Evolutionary conservation across 495 filamentous ascomycete species (phyloP).

Genomic region (Hyaloscypha bicolor): DNA sequence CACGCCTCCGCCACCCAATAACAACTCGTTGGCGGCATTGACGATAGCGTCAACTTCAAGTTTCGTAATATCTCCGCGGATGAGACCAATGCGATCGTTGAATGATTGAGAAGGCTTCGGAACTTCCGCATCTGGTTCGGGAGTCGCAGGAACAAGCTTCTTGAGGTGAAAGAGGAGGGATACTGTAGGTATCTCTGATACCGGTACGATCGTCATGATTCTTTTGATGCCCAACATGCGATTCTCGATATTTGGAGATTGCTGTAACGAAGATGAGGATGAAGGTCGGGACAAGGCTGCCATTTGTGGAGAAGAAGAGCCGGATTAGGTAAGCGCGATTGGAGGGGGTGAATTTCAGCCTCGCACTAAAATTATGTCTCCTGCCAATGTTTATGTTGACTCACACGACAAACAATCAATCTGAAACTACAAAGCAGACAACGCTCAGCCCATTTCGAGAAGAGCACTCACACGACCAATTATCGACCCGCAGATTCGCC

Average conservation of each 20-base stretch:
- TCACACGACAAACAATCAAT: conserved; percentile 11
- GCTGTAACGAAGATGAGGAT: neutral
- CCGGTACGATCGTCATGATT: conserved; percentile 29
- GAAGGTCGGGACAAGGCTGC: neutral
- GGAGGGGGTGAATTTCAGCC: conserved; percentile 9
- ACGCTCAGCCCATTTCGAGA: neutral
- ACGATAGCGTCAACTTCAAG: conserved; percentile 83
- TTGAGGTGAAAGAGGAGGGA: conserved; percentile 59
- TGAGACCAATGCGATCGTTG: conserved; percentile 72
- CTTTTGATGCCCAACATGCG: conserved; percentile 18
- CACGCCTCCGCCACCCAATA: conserved; percentile 86
- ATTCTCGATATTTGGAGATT: neutral
- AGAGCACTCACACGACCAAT: neutral
- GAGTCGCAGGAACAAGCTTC: conserved; percentile 37
- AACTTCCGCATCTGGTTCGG: neutral
- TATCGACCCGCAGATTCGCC: neutral
- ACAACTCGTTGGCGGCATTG: conserved; percentile 83
- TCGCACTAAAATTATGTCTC: neutral
- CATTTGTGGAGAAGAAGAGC: neutral
- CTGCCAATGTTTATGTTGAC: neutral
- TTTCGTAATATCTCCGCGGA: conserved; percentile 82
- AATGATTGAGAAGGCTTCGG: conserved; percentile 45
- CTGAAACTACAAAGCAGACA: neutral
- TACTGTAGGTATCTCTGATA: conserved; percentile 65
- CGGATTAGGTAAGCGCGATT: neutral